Evolutionary conservation across 2,329 filamentous ascomycete genomes (phyloP), one percentile per base, ranked within the genome.

Genomic region (Fusarium liriodendri): DNA sequence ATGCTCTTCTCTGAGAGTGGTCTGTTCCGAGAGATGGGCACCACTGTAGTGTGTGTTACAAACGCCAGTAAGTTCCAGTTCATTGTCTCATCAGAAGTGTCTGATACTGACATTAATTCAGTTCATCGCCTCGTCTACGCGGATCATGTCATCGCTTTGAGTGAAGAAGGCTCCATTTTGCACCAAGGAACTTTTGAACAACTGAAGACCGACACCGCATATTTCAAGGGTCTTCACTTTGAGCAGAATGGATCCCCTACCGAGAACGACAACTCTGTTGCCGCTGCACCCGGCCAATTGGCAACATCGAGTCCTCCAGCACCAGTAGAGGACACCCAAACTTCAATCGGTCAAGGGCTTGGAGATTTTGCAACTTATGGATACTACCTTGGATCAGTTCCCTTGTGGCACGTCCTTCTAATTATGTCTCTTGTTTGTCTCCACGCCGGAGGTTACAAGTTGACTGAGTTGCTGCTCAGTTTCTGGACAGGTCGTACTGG

Each of bases 401-500:
- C 66, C n/a, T 37, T 33, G 11, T 68, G 63, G 66, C 54, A 67
- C 6, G 63, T 67, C 2, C 14, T 62, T 18, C 20, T 68, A 2
- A 60, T 22, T 22, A 22, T 22, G 22, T 22, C 20, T 5, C 45
- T 71, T 18, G 38, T 60, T 27, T 16, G 67, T 9, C 16, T 71
- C 18, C 64, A 67, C 29, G 67, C 50, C 4, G 69, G 63, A 37
- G 29, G 64, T 16, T 70, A 68, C 47, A 69, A 71, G 38, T 71
- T 71, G 70, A 72, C 70, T 3, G 70, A 71, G 40, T 22, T 72
- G 10, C 25, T 72, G 9, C 61, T 72, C 18, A 72, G 69, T 38
- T 72, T 69, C 35, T 72, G 70, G 70, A 71, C 69, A 10, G 64
- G 59, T 1, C 59, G 70, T 20, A 55, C 68, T 32, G 60, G 58